Evolutionary conservation across 352 stramenopile genomes (phyloP), one percentile per base, ranked within the genome.

Genomic region (Globisporangium carolinianum): DNA sequence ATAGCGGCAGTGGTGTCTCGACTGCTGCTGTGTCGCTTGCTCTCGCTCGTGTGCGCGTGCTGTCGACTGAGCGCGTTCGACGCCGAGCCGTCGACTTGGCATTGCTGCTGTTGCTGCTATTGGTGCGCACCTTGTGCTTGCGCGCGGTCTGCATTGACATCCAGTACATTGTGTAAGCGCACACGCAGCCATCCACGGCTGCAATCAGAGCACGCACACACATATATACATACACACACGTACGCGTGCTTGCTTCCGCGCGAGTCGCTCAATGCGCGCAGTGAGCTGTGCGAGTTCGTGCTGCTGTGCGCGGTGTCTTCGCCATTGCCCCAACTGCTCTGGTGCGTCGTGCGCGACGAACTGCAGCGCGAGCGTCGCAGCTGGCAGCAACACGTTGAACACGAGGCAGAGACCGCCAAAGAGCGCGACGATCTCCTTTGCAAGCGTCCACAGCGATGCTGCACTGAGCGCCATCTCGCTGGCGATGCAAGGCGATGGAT

Each of bases 401-500:
- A 83, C 55, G 59, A 75, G 47, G 50, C 67, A 81, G 47, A 78
- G 53, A 39, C 76, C 69, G 35, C 76, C 76, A 50, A 81, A 73
- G 48, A 84, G 51, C 41, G 76, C 73, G 48, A 83, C 32, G 37
- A 75, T 53, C 47, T 86, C 70, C 35, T 66, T 53, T 35, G 56
- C 61, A 41, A 86, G 51, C 57, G 38, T 47, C 38, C 53, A 53
- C 38, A 63, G 15, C 53, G 38, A 32, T 15, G 42, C 8, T 17
- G 45, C 45, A 11, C 7, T n/a, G 45, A n/a, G 14, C 24, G 24
- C 24, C 24, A 32, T 32, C 24, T 32, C 24, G 24, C 24, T 3
- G 2, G 24, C 24, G 24, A 32, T 32, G 24, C 24, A 32, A 32
- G 24, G 24, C 3, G 2, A 32, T 32, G 24, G 24, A 32, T 32